Evolutionary conservation across 148 eudicot genomes (phyloP).

Genomic region (Cornus florida): DNA sequence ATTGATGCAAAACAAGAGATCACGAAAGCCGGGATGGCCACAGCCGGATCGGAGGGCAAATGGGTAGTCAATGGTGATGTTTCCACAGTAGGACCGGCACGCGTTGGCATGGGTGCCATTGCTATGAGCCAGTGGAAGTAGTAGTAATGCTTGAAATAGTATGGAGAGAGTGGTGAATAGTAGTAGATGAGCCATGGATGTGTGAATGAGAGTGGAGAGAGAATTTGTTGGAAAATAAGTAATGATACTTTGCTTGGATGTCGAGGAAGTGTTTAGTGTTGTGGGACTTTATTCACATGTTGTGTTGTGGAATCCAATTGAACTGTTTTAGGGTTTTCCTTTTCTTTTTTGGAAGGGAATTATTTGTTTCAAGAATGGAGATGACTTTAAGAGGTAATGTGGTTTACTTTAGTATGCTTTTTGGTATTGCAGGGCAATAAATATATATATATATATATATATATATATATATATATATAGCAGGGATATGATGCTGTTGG

Average conservation of each 20-base stretch:
- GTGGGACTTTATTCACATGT: conserved; percentile 26
- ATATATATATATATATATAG: background rate
- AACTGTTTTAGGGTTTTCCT: conserved; percentile 33
- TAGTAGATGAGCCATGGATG: conserved; percentile 18
- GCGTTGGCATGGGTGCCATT: conserved; percentile 31
- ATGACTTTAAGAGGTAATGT: conserved; percentile 14
- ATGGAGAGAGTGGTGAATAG: conserved; percentile 12
- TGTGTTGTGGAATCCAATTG: conserved; percentile 30
- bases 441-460: background rate
- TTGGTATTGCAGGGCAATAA: background rate
- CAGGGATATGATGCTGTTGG: conserved; percentile 13
- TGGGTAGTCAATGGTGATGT: conserved; percentile 75
- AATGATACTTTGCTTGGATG: conserved; percentile 38
- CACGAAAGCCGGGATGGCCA: conserved; percentile 81
- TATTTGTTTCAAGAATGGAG: conserved; percentile 12
- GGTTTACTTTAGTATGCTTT: conserved; percentile 31
- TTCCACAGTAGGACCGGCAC: conserved; percentile 79
- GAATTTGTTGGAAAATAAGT: background rate
- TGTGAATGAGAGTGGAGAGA: conserved; percentile 14
- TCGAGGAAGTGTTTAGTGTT: background rate
- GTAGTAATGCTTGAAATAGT: background rate
- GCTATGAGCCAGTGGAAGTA: conserved; percentile 24
- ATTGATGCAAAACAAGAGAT: conserved; percentile 82
- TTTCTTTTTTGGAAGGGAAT: conserved; percentile 11
- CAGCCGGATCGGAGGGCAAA: conserved; percentile 73